Evolutionary conservation across 768 basidiomycete genomes (phyloP), one percentile per base, ranked within the genome.

Genomic region (Hygrophorus pudorinus): DNA sequence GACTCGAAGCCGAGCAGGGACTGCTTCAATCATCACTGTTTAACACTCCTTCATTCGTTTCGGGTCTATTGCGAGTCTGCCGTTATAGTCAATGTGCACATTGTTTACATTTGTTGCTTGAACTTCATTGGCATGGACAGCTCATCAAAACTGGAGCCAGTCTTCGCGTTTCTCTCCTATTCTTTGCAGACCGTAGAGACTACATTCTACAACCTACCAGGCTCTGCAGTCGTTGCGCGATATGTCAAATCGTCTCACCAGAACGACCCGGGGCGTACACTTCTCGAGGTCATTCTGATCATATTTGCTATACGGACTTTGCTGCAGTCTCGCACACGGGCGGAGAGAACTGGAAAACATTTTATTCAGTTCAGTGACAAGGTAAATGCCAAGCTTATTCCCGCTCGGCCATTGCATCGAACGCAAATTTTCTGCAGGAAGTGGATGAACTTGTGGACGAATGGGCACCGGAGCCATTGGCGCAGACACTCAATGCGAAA

Each of bases 361-460:
- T 97, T 91, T 57, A 89, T 98, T 45, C 73, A 89, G 55, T 85
- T 98, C 52, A 79, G 70, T 42, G 89, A 92, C 53, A 91, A 96
- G 76, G 93, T 90, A 43, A 24, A 68, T 60, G n/a, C 16, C 46
- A 3, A 21, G 16, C 49, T 40, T 4, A 11, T 21, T 1, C 8
- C 18, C 13, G 10, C 20, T 14, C 42, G 29, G 35, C 7, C 5
- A 11, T 49, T 21, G n/a, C 14, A 34, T 9, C 6, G 24, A 11
- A 12, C 27, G 35, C 48, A 31, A 32, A 36, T 14, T 40, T 34
- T 33, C 47, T 27, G 24, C 53, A 96, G 92, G 96, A 98, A 81
- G 78, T 98, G 34, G 81, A 98, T 58, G 96, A 98, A 57, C 75
- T 98, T 20, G 92, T 99, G 1, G 83, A 89, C 41, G 96, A 98